Evolutionary conservation across 2,329 filamentous ascomycete species (phyloP).

Genomic region (Ceratocystis lukuohia): DNA sequence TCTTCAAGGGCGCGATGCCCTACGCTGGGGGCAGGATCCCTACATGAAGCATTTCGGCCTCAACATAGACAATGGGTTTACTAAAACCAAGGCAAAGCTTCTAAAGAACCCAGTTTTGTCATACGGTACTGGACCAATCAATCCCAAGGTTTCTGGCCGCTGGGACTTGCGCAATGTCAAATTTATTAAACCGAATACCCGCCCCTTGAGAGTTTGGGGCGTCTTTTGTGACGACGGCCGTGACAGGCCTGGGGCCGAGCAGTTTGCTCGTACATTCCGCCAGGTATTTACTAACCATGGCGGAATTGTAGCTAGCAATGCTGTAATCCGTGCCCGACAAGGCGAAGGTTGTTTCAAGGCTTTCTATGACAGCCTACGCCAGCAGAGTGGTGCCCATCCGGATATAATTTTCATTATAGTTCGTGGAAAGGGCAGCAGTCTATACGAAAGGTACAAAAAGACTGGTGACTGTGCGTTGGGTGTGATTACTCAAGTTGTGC

Average conservation of each 20-base stretch:
- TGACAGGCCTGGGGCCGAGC: slow-evolving; percentile 29
- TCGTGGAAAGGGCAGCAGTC: slow-evolving; percentile 36
- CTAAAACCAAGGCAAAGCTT: slow-evolving; percentile 55
- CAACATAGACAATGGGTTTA: slow-evolving; percentile 49
- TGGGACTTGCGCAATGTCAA: slow-evolving; percentile 67
- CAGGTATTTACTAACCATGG: slow-evolving; percentile 38
- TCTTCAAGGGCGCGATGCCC: slow-evolving; percentile 48
- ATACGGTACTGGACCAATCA: slow-evolving; percentile 32
- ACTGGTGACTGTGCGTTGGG: slow-evolving; percentile 73
- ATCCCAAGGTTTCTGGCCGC: slow-evolving; percentile 55
- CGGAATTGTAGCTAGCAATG: slow-evolving; percentile 29
- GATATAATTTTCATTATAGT: slow-evolving; percentile 25
- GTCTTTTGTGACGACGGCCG: slow-evolving; percentile 38
- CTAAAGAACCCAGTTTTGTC: slow-evolving; percentile 47
- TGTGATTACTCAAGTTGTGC: slow-evolving; percentile 73
- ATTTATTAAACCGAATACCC: slow-evolving; percentile 53
- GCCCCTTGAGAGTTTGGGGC: slow-evolving; percentile 58
- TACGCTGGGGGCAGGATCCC: slow-evolving; percentile 55
- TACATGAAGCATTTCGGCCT: slow-evolving; percentile 64
- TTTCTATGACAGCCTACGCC: background rate
- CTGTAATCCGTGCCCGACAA: slow-evolving; percentile 26
- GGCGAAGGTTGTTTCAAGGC: background rate
- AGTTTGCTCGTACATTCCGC: slow-evolving; percentile 32
- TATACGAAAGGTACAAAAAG: slow-evolving; percentile 83
- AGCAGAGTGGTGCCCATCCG: background rate